phyloP scores from a whole-genome alignment of 2,329 filamentous ascomycete genomes.

The Talaromyces sp. region DNA sequence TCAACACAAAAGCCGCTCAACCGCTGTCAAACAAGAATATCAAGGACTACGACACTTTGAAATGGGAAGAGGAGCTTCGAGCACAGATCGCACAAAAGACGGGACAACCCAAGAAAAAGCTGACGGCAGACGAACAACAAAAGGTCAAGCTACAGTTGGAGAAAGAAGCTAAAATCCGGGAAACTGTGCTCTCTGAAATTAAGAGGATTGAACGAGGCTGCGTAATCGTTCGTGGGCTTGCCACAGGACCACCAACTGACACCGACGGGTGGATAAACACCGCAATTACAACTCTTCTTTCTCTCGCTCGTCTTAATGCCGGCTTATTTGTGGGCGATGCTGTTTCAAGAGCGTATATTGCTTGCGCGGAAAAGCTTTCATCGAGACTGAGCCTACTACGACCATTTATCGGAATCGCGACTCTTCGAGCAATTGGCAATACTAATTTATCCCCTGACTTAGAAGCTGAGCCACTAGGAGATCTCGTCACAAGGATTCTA shows the following conservation, averaged over 20 bases:
- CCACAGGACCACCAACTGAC: conserved; percentile 83
- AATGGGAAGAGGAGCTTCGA: conserved; percentile 93
- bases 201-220: conserved; percentile 75
- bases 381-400: conserved; percentile 71
- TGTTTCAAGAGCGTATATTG: conserved; percentile 73
- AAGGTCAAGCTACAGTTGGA: conserved; percentile 88
- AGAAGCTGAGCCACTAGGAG: conserved; percentile 73
- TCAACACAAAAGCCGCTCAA: conserved; percentile 74
- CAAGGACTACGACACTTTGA: conserved; percentile 92
- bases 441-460: conserved; percentile 69
- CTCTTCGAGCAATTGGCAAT: conserved; percentile 73
- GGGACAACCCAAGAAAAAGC: conserved; percentile 77
- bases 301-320: conserved; percentile 71
- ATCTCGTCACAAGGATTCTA: conserved; percentile 78
- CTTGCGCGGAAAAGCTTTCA: conserved; percentile 72
- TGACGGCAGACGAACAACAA: conserved; percentile 80
- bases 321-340: conserved; percentile 76
- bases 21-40: conserved; percentile 77
- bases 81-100: conserved; percentile 89
- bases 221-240: conserved; percentile 78
- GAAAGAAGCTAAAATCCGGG: conserved; percentile 78
- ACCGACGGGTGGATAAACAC: conserved; percentile 83
- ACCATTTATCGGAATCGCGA: conserved; percentile 82
- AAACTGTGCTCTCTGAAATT: conserved; percentile 66
- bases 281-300: conserved; percentile 68